phyloP scores from a whole-genome alignment of 805 yeast species.

The Candida maris region DNA sequence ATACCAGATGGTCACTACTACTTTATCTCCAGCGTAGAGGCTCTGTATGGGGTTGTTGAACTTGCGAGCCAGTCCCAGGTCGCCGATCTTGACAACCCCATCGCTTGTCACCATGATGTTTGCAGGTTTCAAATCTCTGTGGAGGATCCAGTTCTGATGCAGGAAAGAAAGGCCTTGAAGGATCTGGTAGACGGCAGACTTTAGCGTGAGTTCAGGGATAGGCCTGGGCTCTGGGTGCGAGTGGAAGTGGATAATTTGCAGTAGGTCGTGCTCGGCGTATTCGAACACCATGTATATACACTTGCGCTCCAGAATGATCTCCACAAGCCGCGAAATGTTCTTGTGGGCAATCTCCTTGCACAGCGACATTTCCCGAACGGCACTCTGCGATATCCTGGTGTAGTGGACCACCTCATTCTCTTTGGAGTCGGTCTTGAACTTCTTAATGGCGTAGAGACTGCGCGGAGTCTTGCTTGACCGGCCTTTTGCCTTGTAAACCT shows the following conservation, averaged over 20 bases:
- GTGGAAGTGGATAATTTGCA: constrained; percentile 92
- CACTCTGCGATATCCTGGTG: constrained; percentile 94
- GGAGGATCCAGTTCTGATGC: constrained; percentile 95
- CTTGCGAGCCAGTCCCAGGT: constrained; percentile 84
- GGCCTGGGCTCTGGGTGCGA: constrained; percentile 81
- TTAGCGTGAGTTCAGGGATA: constrained; percentile 74
- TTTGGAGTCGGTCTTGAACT: constrained; percentile 91
- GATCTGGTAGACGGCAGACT: constrained; percentile 89
- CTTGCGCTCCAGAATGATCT: constrained; percentile 82
- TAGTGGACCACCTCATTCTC: constrained; percentile 80
- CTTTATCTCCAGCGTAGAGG: constrained; percentile 87
- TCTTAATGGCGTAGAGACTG: constrained; percentile 78
- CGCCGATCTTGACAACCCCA: constrained; percentile 95
- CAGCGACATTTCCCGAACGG: constrained; percentile 92
- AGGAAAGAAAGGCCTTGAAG: constrained; percentile 85
- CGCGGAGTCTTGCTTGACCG: constrained; percentile 24
- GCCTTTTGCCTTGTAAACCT: constrained; percentile 83
- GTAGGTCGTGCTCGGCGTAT: constrained; percentile 90
- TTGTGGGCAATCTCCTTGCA: constrained; percentile 82
- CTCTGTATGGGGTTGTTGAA: constrained; percentile 86
- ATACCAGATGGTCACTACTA: constrained; percentile 96
- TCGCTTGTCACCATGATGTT: constrained; percentile 90
- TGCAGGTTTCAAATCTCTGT: constrained; percentile 95
- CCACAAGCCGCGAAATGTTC: constrained; percentile 76
- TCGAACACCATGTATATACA: constrained; percentile 93